Conservation (phyloP, 179 eudicot species). For the Drosera spatulata region DNA sequence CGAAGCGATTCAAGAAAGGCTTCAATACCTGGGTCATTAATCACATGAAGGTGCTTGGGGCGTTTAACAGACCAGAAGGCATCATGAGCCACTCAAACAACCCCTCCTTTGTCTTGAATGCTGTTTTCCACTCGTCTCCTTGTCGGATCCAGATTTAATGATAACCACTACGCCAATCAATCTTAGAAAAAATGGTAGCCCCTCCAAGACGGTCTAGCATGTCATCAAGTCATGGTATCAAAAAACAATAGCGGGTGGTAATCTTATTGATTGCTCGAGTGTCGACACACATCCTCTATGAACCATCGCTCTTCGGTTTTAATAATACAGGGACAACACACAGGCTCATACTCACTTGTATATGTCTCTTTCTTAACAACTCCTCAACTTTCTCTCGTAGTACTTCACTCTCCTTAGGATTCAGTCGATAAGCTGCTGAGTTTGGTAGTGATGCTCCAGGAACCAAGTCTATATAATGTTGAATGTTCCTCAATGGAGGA, state of each 20-base stretch:
- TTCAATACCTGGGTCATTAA: too few relatives aligned
- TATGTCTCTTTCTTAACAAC: not conserved
- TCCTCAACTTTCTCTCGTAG: not conserved
- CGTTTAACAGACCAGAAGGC: too few relatives aligned
- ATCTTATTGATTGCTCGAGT: conserved; percentile 1
- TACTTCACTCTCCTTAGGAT: not conserved
- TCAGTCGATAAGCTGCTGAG: not conserved
- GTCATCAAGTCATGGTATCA: conserved; percentile 2
- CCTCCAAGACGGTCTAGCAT: conserved; percentile 4
- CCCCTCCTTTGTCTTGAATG: too few relatives aligned
- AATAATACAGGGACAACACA: not conserved
- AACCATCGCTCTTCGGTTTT: conserved; percentile 2
- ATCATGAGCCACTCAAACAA: too few relatives aligned
- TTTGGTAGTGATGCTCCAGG: conserved; percentile 1
- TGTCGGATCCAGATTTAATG: not conserved
- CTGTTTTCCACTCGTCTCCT: too few relatives aligned
- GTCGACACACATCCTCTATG: not conserved
- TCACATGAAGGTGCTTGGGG: too few relatives aligned
- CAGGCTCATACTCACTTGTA: not conserved
- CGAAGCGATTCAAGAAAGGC: too few relatives aligned
- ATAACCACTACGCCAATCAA: conserved; percentile 1
- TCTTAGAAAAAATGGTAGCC: not conserved
- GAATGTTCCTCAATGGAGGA: not conserved
- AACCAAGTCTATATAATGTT: not conserved
- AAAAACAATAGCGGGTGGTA: not conserved